These are phyloP conservation scores for Cornus florida DNA, from an alignment of 148 eudicot genomes.

Conservation along the genomic window DNA sequence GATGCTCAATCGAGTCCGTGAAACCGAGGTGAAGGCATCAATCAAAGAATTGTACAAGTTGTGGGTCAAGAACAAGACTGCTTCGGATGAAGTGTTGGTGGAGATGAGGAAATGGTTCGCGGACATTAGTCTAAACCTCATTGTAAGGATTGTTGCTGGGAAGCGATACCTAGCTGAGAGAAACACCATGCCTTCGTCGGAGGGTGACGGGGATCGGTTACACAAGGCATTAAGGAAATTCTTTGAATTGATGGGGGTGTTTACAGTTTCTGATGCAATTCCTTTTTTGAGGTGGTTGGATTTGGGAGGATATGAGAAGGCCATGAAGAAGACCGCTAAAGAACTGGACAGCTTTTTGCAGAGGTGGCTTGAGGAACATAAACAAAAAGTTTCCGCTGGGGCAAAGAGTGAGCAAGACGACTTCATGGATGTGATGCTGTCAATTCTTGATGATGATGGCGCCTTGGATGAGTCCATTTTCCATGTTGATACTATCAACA, in stretches of 20 bases:
- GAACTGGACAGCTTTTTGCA: constrained; percentile 12
- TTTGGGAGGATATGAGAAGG: constrained; percentile 17
- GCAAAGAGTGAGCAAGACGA: background rate
- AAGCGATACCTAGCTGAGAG: background rate
- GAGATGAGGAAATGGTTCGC: constrained; percentile 18
- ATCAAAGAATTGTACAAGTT: background rate
- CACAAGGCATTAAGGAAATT: background rate
- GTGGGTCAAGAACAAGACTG: background rate
- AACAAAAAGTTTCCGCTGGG: background rate
- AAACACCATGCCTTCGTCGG: background rate
- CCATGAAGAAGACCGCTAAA: constrained; percentile 11
- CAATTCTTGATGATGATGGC: background rate
- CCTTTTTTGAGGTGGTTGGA: constrained; percentile 22
- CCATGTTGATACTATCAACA: constrained; percentile 12
- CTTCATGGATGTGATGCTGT: constrained; percentile 22
- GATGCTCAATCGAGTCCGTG: background rate
- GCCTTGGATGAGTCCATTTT: background rate
- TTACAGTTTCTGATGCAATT: constrained; percentile 5
- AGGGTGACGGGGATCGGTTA: background rate
- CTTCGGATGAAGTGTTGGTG: background rate
- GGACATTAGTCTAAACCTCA: constrained; percentile 8
- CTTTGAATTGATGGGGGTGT: background rate
- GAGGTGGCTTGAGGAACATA: constrained; percentile 17
- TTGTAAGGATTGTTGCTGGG: constrained; percentile 7
- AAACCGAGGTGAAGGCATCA: background rate